Evolutionary conservation across 2,329 filamentous ascomycete genomes (phyloP).

Genomic region (Arthrobotrys sphaeroides): DNA sequence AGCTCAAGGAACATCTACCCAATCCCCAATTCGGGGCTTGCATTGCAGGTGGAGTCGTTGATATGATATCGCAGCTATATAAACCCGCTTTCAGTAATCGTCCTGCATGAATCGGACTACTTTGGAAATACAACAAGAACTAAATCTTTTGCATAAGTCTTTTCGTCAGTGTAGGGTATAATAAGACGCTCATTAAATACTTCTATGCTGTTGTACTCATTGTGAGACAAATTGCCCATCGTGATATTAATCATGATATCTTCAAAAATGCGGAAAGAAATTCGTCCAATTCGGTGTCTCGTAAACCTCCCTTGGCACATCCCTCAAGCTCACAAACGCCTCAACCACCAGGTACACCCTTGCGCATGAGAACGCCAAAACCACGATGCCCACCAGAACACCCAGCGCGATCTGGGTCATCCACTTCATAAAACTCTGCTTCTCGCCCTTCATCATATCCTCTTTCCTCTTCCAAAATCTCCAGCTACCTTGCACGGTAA

Average conservation of each 20-base stretch:
- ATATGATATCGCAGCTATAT: not conserved
- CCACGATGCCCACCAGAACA: not conserved
- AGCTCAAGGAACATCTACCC: too few species aligned
- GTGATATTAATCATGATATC: not conserved
- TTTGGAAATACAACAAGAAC: too few species aligned
- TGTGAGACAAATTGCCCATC: too few species aligned
- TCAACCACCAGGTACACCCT: constrained; percentile 55
- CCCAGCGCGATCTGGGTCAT: constrained; percentile 19
- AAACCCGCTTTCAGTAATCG: too few species aligned
- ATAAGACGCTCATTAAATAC: too few species aligned
- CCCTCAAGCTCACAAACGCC: constrained; percentile 55
- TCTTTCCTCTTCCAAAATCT: constrained; percentile 30
- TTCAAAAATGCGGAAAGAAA: constrained; percentile 55
- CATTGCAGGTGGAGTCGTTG: too few species aligned
- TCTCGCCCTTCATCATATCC: constrained; percentile 8
- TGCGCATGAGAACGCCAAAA: constrained; percentile 21
- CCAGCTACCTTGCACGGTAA: constrained; percentile 18
- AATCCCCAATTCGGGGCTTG: not conserved
- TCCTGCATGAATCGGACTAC: too few species aligned
- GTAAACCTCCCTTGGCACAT: constrained; percentile 53
- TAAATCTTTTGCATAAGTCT: too few species aligned
- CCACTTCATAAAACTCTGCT: not conserved
- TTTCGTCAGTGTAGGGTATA: too few species aligned
- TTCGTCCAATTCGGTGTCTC: constrained; percentile 53
- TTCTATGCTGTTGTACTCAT: too few species aligned